Evolutionary conservation across 2,329 filamentous ascomycete species (phyloP), one percentile per base, ranked within the genome.

Genomic region (Fusarium sp.): DNA sequence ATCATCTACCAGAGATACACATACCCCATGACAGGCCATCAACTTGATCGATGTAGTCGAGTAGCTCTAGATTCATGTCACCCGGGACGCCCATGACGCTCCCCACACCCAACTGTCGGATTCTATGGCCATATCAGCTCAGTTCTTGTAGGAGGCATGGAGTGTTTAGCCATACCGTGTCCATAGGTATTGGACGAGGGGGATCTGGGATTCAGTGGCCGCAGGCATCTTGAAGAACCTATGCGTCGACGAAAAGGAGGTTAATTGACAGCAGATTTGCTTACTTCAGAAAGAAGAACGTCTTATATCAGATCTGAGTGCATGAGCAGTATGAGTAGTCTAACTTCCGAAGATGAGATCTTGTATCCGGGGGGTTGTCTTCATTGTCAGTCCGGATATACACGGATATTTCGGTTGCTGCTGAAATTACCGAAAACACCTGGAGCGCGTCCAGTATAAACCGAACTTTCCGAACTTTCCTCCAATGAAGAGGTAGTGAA

Each of bases 21-120:
- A 6, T 43, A 63, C 65, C 65, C 65, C 65, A 67, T 1, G 47
- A 57, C 5, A 54, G 20, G 6, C 67, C 67, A 9, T 70, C 58
- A 12, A 70, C 64, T n/a, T 66, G 25, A 6, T 67, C 52, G 6
- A 70, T 33, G 45, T 70, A 70, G 30, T 70, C 67, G 17, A 70
- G 58, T 3, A 70, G 67, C 35, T 67, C 63, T 30, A 70, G 22
- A 22, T 70, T 70, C 67, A 70, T 70, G 20, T 70, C 67, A 35
- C 67, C 67, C 0, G 67, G 67, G 5, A 70, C 67, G 1, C 67
- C 67, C 67, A 70, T 70, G 9, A 70, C 54, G 37, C 67, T 67
- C 20, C 22, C 43, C 57, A 59, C 59, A 6, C 67, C 67, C 12
- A 66, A 37, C 10, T 67, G 58, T 4, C 58, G 63, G 12, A 70